A percentile compares a stretch with the other conserved stretches of the same genome.
Conservation (phyloP, 2,329 filamentous ascomycete species). For the Myriosclerotinia curreyana region DNA sequence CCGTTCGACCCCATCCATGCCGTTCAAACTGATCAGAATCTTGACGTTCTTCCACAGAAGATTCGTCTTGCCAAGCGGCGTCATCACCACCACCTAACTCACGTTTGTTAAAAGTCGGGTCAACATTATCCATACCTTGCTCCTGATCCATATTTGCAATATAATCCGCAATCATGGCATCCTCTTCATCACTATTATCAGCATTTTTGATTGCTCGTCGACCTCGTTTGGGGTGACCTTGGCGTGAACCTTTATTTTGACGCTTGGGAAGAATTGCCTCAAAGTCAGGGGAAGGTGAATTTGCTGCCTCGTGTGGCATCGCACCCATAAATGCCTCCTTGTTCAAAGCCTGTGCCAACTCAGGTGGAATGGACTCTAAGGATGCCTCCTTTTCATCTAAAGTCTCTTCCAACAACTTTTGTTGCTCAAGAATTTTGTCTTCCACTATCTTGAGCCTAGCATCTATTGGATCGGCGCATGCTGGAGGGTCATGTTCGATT, state of each 20-base stretch:
- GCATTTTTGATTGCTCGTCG: neutral
- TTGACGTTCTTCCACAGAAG: slow-evolving; percentile 14
- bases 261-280: slow-evolving; percentile 20
- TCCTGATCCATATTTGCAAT: slow-evolving; percentile 41
- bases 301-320: slow-evolving; percentile 3
- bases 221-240: slow-evolving; percentile 16
- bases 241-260: slow-evolving; percentile 10
- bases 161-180: slow-evolving; percentile 37
- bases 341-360: slow-evolving; percentile 5
- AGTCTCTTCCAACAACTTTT: slow-evolving; percentile 34
- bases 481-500: slow-evolving; percentile 1
- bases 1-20: slow-evolving; percentile 45
- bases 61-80: slow-evolving; percentile 30
- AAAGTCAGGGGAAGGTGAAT: slow-evolving; percentile 17
- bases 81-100: slow-evolving; percentile 46
- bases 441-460: slow-evolving; percentile 35
- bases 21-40: slow-evolving; percentile 8
- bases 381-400: slow-evolving; percentile 25
- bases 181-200: slow-evolving; percentile 25
- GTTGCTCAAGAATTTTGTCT: slow-evolving; percentile 34
- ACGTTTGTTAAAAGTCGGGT: slow-evolving; percentile 33
- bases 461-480: slow-evolving; percentile 28
- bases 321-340: slow-evolving; percentile 7
- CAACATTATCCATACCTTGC: slow-evolving; percentile 17
- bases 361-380: slow-evolving; percentile 13